phyloP scores from a whole-genome alignment of 78 protist species.

The Emiliania huxleyi region DNA sequence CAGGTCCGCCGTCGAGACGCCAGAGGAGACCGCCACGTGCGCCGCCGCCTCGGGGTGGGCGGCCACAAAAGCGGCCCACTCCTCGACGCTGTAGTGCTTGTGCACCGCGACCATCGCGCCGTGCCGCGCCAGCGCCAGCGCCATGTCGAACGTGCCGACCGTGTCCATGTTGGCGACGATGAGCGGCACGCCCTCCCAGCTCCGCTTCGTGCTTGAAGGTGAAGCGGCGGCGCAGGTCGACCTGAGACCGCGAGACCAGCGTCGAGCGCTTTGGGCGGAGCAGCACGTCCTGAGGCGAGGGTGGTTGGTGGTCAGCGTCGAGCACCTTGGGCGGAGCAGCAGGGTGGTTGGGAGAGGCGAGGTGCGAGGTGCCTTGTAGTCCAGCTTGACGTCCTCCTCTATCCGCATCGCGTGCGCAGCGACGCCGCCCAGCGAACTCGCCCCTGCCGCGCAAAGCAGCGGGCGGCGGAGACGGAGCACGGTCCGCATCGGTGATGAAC shows the following conservation, averaged over 20 bases:
- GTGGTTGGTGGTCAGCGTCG: no score
- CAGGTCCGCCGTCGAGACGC: conserved; percentile 1
- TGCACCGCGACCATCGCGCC: conserved; percentile 39
- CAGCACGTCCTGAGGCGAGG: conserved; percentile 39
- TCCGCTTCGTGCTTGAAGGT: conserved; percentile 13
- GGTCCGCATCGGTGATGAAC: no score
- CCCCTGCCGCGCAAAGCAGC: no score
- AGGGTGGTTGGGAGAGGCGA: no score
- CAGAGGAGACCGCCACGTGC: conserved; percentile 48
- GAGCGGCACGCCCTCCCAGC: conserved; percentile 62
- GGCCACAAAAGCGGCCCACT: conserved; percentile 48
- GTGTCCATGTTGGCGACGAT: conserved; percentile 83
- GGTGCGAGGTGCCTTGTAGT: no score
- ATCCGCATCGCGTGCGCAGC: neutral
- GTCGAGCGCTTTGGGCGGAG: conserved; percentile 39
- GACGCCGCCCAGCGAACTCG: neutral
- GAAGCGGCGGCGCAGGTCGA: conserved; percentile 35
- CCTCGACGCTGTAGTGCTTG: conserved; percentile 56
- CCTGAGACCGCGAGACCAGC: conserved; percentile 23
- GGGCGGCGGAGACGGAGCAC: no score
- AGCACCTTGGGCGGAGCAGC: conserved; percentile 35
- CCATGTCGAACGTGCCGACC: conserved; percentile 66
- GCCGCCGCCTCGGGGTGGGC: conserved; percentile 42
- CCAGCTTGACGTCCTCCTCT: conserved; percentile 46
- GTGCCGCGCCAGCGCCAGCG: conserved; percentile 34